A percentile compares a stretch with the other conserved stretches of the same genome.
Conservation (phyloP, 768 basidiomycete species). For the Trametes cinnabarina region DNA sequence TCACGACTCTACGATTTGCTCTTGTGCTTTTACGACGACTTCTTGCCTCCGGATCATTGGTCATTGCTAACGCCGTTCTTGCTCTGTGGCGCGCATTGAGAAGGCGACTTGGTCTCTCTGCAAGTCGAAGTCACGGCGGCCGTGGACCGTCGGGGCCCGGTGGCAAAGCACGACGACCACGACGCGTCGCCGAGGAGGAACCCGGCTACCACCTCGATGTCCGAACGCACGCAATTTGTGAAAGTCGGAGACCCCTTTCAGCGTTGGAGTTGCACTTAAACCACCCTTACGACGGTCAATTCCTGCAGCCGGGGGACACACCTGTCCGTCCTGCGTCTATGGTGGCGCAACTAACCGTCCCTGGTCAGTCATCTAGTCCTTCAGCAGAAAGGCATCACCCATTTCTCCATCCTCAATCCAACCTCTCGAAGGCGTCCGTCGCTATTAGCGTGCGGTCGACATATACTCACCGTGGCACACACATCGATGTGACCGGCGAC, state of each 20-base stretch:
- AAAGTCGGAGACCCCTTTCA: slow-evolving; percentile 18
- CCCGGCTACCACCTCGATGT: not conserved
- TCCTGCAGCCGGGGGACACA: slow-evolving; percentile 9
- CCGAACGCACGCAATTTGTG: slow-evolving; percentile 3
- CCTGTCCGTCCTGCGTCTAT: slow-evolving; percentile 15
- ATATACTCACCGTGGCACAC: not conserved
- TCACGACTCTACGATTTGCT: slow-evolving; percentile 8
- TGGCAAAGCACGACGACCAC: not conserved
- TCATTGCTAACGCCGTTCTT: not conserved
- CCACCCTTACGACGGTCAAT: not conserved
- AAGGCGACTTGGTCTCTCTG: not conserved
- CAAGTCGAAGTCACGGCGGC: not conserved
- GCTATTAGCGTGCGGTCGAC: slow-evolving; percentile 5
- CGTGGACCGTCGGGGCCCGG: not conserved
- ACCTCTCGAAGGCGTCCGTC: slow-evolving; percentile 7
- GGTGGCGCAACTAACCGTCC: not conserved
- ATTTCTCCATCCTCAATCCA: slow-evolving; percentile 4
- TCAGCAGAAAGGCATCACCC: slow-evolving; percentile 2
- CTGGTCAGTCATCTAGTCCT: slow-evolving; percentile 5
- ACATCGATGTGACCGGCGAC: not conserved
- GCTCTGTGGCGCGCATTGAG: slow-evolving; percentile 6
- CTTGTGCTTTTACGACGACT: slow-evolving; percentile 2
- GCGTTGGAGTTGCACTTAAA: slow-evolving; percentile 9
- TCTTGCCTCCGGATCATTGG: not conserved
- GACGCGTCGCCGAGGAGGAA: not conserved